phyloP scores from a whole-genome alignment of 2,329 filamentous ascomycete genomes.

The Hypoxylon sp. region DNA sequence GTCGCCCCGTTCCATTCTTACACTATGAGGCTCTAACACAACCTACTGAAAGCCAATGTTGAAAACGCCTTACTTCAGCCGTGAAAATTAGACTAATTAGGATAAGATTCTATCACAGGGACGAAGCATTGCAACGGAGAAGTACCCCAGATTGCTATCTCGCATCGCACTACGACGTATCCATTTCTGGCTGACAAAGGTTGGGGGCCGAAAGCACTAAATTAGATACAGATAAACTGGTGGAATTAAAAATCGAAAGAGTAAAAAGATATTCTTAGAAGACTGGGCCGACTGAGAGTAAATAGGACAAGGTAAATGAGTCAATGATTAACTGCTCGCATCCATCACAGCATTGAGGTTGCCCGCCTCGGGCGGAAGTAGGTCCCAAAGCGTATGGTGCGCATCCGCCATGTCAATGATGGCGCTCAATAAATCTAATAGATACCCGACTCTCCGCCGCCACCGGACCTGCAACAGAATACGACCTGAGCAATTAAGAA shows the following conservation, averaged over 20 bases:
- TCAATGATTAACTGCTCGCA: neutral
- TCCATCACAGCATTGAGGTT: neutral
- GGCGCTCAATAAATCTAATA: neutral
- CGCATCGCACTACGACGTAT: neutral
- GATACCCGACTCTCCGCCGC: neutral
- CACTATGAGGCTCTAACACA: neutral
- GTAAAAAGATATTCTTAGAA: neutral
- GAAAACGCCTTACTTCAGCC: conserved; percentile 1
- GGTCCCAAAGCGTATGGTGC: neutral
- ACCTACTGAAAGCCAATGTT: neutral
- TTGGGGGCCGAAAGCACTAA: neutral
- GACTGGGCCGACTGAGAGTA: neutral
- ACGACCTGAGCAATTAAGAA: conserved; percentile 1
- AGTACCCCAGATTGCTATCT: neutral
- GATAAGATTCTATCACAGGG: neutral
- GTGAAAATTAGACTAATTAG: neutral
- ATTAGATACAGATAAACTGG: neutral
- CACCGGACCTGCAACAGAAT: conserved; percentile 9
- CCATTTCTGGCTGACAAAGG: neutral
- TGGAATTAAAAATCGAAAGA: neutral
- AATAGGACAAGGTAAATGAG: neutral
- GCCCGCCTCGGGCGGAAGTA: neutral
- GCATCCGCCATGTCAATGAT: neutral
- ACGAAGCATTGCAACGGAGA: neutral
- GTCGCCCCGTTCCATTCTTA: neutral